phyloP scores from a whole-genome alignment of 495 filamentous ascomycete genomes.

The Parathielavia appendiculata region DNA sequence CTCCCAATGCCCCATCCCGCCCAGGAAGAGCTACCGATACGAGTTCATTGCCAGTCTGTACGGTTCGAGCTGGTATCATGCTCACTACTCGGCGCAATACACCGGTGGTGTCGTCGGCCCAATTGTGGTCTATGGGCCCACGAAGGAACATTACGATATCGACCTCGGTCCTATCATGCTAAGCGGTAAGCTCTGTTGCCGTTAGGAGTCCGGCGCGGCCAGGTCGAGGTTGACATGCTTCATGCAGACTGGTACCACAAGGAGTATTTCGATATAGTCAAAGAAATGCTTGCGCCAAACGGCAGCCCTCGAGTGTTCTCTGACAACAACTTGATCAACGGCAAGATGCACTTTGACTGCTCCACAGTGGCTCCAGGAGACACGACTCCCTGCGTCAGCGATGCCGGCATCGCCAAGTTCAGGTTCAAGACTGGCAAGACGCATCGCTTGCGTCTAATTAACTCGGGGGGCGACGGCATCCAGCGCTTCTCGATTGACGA shows the following conservation, averaged over 20 bases:
- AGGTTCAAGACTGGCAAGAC: constrained; percentile 45
- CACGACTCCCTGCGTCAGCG: constrained; percentile 37
- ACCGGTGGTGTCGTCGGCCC: constrained; percentile 40
- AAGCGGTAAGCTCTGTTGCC: constrained; percentile 30
- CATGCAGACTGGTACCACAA: constrained; percentile 44
- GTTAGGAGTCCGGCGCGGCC: neutral
- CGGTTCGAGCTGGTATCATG: constrained; percentile 46
- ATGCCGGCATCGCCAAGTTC: constrained; percentile 48
- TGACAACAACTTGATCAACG: constrained; percentile 53
- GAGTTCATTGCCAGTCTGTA: constrained; percentile 40
- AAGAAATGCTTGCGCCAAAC: constrained; percentile 39
- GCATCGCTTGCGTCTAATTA: constrained; percentile 45
- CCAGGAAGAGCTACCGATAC: constrained; percentile 40
- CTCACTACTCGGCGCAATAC: constrained; percentile 46
- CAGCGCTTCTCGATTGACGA: constrained; percentile 47
- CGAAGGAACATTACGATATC: constrained; percentile 36
- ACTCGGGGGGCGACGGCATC: constrained; percentile 39
- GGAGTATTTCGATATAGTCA: constrained; percentile 40
- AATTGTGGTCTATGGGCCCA: constrained; percentile 43
- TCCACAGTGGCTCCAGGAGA: constrained; percentile 34
- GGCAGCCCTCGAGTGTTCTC: constrained; percentile 31
- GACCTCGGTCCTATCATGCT: constrained; percentile 45
- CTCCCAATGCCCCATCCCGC: constrained; percentile 44
- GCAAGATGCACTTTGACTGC: constrained; percentile 52
- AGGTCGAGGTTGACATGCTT: neutral